Evolutionary conservation across 805 yeast species (phyloP).

Genomic region (Lipomyces chichibuensis): DNA sequence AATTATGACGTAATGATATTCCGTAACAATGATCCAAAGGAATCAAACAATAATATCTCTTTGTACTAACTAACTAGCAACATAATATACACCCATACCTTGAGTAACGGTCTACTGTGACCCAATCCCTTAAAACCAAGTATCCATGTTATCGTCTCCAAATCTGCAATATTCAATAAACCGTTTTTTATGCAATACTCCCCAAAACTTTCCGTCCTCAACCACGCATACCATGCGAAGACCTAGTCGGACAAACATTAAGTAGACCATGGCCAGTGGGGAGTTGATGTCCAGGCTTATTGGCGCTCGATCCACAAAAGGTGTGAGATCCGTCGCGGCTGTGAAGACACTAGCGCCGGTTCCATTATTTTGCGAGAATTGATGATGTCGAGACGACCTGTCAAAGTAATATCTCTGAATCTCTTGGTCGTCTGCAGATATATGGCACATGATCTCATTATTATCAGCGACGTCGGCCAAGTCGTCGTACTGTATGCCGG

Average conservation of each 20-base stretch:
- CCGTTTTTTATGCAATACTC: constrained; percentile 57
- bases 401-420: constrained; percentile 34
- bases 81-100: neutral
- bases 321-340: constrained; percentile 48
- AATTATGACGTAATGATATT: neutral
- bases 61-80: neutral
- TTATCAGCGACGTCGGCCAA: constrained; percentile 27
- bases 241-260: constrained; percentile 57
- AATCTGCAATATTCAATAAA: constrained; percentile 51
- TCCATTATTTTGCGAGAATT: neutral
- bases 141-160: constrained; percentile 32
- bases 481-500: constrained; percentile 32
- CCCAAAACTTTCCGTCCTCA: constrained; percentile 53
- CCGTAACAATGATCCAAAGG: neutral
- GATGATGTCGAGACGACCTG: constrained; percentile 16
- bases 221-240: constrained; percentile 53
- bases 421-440: constrained; percentile 37
- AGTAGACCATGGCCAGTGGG: constrained; percentile 55
- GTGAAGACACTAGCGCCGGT: constrained; percentile 6
- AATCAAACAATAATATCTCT: neutral
- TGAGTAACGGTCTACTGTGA: neutral
- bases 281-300: constrained; percentile 53
- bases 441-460: constrained; percentile 38
- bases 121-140: constrained; percentile 25
- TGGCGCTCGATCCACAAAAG: constrained; percentile 53